Base-by-base conservation (phyloP, 805 yeast genomes). In the Candida quercuum region DNA sequence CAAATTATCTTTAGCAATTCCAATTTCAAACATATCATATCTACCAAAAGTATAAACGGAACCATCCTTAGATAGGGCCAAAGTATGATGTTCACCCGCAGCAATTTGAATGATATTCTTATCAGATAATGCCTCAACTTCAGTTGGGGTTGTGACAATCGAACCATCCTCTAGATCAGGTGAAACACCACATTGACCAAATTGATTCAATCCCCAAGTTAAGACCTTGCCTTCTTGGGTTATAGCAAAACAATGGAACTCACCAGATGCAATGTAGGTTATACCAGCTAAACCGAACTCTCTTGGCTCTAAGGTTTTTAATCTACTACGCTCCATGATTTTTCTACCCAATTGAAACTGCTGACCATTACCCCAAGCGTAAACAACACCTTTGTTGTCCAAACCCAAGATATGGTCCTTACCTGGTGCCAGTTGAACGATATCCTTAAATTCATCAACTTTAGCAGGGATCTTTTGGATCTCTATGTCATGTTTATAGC, bases 301-400 rank as follows among this genome's bases (percentile, higher is more conserved):
- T 51, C 88, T 78, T 33, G 95, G 95, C 43, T 81, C 89, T 37
- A 86, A 67, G 3, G 87, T 76, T 42, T 78, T 73, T 52, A 72
- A 72, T 61, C 84, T 73, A 48, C 80, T 86, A 63, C 86, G 85
- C 63, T 78, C 97, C 61, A 80, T 56, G 18, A 89, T 78, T 52
- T 80, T 81, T 54, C 96, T 76, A 17, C 98, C 99, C 47, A 93
- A 70, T 65, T 93, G 98, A 61, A 71, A 78, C 54, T 86, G 95
- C 52, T 89, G 95, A 19, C 97, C 96, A 57, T 86, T 85, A 48
- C 99, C 99, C 99, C 99, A 93, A 0, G 98, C 89, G 55, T 74
- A 87, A 2, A 89, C 97, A 37, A 79, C 71, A 40, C 99, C 99
- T 52, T 76, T 81, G 19, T 75, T 66, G 57, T 89, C 95, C 26